Evolutionary conservation across 208 protist genomes (phyloP).

Genomic region (Crithidia brevicula): DNA sequence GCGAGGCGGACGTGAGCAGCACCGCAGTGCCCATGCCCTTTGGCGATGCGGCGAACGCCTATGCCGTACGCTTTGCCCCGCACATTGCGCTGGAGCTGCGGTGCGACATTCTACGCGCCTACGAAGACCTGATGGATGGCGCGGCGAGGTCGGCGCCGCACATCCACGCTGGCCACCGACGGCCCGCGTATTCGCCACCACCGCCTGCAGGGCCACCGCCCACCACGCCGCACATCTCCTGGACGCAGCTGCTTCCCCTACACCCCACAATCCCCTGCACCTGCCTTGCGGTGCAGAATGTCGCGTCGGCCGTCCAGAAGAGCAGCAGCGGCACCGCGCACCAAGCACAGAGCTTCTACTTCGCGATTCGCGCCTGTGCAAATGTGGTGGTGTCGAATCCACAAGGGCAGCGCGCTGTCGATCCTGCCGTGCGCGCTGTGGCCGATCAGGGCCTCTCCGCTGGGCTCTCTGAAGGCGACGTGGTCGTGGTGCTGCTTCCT

Average conservation of each 20-base stretch:
- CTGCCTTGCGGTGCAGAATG: conserved; percentile 25
- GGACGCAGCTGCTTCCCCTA: conserved; percentile 23
- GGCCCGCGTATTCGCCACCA: neutral
- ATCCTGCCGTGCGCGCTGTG: conserved; percentile 5
- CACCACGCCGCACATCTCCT: too few species aligned
- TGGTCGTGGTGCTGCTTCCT: conserved; percentile 68
- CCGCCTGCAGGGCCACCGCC: too few species aligned
- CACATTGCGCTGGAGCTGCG: conserved; percentile 86
- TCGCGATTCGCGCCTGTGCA: conserved; percentile 2
- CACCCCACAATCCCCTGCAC: conserved; percentile 14
- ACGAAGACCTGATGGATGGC: conserved; percentile 45
- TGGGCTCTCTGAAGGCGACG: conserved; percentile 58
- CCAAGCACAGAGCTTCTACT: conserved; percentile 6
- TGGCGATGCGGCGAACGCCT: conserved; percentile 35
- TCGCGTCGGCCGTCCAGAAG: neutral
- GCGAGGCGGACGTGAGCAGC: neutral
- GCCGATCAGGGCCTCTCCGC: conserved; percentile 25
- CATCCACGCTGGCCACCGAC: too few species aligned
- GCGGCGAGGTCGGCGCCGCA: conserved; percentile 1
- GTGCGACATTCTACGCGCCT: conserved; percentile 45
- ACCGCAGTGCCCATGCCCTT: conserved; percentile 20
- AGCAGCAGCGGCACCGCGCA: conserved; percentile 1
- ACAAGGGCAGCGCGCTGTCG: neutral
- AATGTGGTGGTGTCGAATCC: neutral
- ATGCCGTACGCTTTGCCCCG: conserved; percentile 65